Evolutionary conservation across 2,329 filamentous ascomycete species (phyloP).

Genomic region (Fusarium nematophilum): DNA sequence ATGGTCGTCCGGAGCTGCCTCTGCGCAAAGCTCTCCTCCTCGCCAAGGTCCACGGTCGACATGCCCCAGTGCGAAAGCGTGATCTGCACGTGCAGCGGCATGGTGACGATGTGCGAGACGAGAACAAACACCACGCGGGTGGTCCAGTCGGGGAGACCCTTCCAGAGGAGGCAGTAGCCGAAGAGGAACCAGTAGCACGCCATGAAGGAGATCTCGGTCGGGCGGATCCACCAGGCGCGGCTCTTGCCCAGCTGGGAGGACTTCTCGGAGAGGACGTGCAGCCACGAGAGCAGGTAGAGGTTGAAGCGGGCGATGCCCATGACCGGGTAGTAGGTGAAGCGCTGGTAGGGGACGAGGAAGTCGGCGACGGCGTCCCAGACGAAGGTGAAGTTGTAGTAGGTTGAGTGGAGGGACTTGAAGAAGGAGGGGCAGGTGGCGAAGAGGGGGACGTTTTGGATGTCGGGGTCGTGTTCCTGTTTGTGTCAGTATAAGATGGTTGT

Average conservation of each 20-base stretch:
- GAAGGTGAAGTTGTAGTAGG: constrained; percentile 74
- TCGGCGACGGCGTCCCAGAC: constrained; percentile 71
- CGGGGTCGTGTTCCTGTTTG: constrained; percentile 64
- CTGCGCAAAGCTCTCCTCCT: constrained; percentile 74
- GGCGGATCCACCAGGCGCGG: constrained; percentile 75
- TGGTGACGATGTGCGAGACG: constrained; percentile 72
- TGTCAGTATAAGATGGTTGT: constrained; percentile 1
- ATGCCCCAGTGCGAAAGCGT: constrained; percentile 80
- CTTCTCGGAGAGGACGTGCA: constrained; percentile 68
- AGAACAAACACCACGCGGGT: constrained; percentile 71
- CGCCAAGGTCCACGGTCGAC: constrained; percentile 73
- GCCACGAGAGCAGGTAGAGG: constrained; percentile 75
- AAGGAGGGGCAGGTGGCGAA: constrained; percentile 76
- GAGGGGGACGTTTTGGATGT: constrained; percentile 75
- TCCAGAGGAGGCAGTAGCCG: constrained; percentile 73
- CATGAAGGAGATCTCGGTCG: constrained; percentile 72
- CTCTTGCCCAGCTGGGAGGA: constrained; percentile 65
- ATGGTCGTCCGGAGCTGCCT: constrained; percentile 78
- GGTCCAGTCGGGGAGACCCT: constrained; percentile 66
- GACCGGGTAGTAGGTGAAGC: constrained; percentile 76
- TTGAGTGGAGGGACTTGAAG: constrained; percentile 71
- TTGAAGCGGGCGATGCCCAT: constrained; percentile 78
- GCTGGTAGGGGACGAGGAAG: constrained; percentile 69
- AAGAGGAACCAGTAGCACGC: constrained; percentile 75
- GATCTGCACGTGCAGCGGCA: constrained; percentile 78